Evolutionary conservation across 371 early-diverging fungal species (phyloP), one percentile per base, ranked within the genome.

Genomic region (Apophysomyces ossiformis): DNA sequence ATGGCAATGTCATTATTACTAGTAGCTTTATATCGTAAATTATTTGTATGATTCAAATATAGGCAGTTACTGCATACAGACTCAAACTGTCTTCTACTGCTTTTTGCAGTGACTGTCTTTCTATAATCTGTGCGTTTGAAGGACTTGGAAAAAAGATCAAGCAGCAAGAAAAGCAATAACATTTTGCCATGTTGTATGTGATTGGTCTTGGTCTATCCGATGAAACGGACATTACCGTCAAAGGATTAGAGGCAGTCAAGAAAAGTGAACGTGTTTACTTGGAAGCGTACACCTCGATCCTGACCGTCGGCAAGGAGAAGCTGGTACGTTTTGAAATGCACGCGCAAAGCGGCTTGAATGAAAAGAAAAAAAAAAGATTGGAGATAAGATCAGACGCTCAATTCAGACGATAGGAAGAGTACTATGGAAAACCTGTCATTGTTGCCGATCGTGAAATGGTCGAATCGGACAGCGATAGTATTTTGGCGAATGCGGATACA

Each of bases 261-360:
- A 76, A 85, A 6, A 92, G 96, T 71, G 91, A 94, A 64, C 90
- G 95, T 46, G 87, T 99, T 44, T 99, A 98, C 81, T 89, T 99
- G 50, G 99, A 99, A 79, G 93, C 93, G n/a, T 99, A 99, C 88
- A 99, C 99, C 12, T 93, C 94, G 60, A 96, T 98, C 54, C 87
- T 97, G 69, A 89, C 92, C 72, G 93, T 95, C 38, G 89, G 90
- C 64, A 92, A 90, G 75, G 89, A 89, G 70, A 87, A 85, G 61
- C 86, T 96, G 68, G 95, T 90, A 87, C 44, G 76, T 62, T 13
- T 26, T 43, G 35, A 46, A 26, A 50, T 18, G 21, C 21, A 16
- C 45, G 32, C 21, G 9, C 36, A 47, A 0, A 26, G 32, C 32
- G 32, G 32, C 32, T 26, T 26, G 32, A 26, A 26, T 26, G 32